Percentiles rank a stretch among this genome's conserved stretches.
These are phyloP conservation scores for Neurospora sp. DNA, from an alignment of 495 filamentous ascomycete species.

Conservation along the genomic window DNA sequence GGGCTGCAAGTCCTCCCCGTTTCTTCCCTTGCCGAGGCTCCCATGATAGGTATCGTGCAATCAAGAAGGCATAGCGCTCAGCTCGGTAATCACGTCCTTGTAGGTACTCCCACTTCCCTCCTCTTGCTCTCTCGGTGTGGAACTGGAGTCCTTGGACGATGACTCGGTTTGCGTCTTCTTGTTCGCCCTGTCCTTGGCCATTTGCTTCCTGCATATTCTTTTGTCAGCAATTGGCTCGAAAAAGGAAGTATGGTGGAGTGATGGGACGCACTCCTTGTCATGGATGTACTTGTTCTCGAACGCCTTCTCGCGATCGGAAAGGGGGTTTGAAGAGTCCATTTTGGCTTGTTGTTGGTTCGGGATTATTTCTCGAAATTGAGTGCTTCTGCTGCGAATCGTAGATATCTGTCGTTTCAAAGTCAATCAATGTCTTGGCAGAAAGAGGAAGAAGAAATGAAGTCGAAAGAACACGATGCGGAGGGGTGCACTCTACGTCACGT, in stretches of 20 bases:
- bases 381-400: too few relatives aligned
- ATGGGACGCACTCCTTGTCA: slow-evolving; percentile 19
- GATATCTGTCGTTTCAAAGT: too few relatives aligned
- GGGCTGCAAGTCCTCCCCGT: too few relatives aligned
- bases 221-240: not conserved
- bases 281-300: slow-evolving; percentile 24
- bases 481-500: not conserved
- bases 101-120: not conserved
- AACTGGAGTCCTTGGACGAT: not conserved
- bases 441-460: too few relatives aligned
- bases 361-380: too few relatives aligned
- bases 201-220: slow-evolving; percentile 2
- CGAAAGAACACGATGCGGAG: not conserved
- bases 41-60: too few relatives aligned
- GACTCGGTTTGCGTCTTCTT: slow-evolving; percentile 1
- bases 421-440: too few relatives aligned
- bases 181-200: slow-evolving; percentile 14
- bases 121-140: not conserved
- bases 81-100: not conserved
- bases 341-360: not conserved
- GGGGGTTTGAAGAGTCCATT: slow-evolving; percentile 20
- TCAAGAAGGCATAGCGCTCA: not conserved
- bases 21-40: too few relatives aligned
- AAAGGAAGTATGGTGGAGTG: not conserved
- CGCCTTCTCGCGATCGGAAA: slow-evolving; percentile 22